phyloP scores from a whole-genome alignment of 75 land plant species.

The Sequoia sempervirens region DNA sequence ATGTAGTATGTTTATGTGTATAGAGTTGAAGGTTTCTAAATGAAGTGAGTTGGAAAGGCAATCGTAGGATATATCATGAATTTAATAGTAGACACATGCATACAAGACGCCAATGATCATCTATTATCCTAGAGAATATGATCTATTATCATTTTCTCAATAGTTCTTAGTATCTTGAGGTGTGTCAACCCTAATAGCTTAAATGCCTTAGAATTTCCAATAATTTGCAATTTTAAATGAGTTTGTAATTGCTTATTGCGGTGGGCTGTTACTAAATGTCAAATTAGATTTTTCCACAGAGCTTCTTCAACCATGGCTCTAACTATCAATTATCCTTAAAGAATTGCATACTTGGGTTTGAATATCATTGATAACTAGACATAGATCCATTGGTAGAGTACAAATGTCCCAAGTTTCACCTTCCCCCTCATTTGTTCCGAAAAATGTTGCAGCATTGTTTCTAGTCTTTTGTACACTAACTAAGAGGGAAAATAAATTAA shows the following conservation, averaged over 20 bases:
- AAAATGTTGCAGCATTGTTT: background rate
- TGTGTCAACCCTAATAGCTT: too few species aligned
- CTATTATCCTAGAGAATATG: background rate
- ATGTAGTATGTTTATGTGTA: too few species aligned
- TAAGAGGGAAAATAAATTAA: background rate
- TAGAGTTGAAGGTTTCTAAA: background rate
- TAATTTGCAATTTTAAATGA: too few species aligned
- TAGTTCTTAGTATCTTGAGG: too few species aligned
- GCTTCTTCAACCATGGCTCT: background rate
- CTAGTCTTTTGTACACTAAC: background rate
- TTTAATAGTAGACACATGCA: background rate
- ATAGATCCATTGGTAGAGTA: background rate
- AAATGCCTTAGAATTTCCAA: too few species aligned
- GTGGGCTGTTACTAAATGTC: background rate
- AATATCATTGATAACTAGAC: background rate
- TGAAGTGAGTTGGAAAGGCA: background rate
- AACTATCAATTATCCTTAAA: background rate
- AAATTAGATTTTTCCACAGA: background rate
- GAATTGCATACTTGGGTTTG: background rate
- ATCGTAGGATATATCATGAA: background rate
- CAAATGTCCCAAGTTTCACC: background rate
- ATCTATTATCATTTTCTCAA: too few species aligned
- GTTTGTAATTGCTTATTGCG: background rate
- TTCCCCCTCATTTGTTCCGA: background rate
- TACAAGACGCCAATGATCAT: background rate